Percentiles rank a stretch among this genome's conserved stretches.
phyloP scores from a whole-genome alignment of 129 eudicot genomes.

The Tagetes patula region DNA sequence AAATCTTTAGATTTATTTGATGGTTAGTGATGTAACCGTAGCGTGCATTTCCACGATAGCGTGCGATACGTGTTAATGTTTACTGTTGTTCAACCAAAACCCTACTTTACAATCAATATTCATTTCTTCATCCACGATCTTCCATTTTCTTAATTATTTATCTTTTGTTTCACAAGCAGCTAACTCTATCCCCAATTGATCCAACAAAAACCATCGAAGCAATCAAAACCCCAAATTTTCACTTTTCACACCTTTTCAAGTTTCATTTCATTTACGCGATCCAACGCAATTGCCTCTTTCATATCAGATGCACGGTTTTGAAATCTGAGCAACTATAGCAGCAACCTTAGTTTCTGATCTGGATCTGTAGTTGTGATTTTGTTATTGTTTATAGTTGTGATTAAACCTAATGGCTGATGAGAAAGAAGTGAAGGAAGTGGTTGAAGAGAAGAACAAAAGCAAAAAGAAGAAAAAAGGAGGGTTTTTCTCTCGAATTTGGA shows the following conservation, averaged over 20 bases:
- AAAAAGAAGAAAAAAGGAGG: conserved; percentile 39
- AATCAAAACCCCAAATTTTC: conserved; percentile 18
- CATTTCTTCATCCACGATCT: conserved; percentile 18
- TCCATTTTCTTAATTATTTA: conserved; percentile 16
- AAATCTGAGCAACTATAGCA: neutral
- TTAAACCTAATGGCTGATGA: conserved; percentile 36
- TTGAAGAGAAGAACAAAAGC: conserved; percentile 37
- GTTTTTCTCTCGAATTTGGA: conserved; percentile 65
- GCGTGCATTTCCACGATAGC: conserved; percentile 21
- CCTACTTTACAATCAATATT: neutral
- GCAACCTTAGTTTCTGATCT: conserved; percentile 22
- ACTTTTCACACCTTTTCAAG: conserved; percentile 14
- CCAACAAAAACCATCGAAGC: conserved; percentile 20
- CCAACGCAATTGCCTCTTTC: conserved; percentile 29
- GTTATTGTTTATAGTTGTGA: conserved; percentile 7
- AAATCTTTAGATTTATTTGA: too few species aligned
- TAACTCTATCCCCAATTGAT: conserved; percentile 15
- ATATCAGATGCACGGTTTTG: neutral
- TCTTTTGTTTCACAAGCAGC: neutral
- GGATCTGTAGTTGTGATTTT: conserved; percentile 19
- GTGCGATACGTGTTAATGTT: conserved; percentile 16
- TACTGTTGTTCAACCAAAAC: conserved; percentile 18
- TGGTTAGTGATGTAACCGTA: too few species aligned
- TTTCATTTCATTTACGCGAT: conserved; percentile 23
- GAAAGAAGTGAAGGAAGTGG: conserved; percentile 28